Conservation (phyloP, 768 basidiomycete species). For the Chlorophyllum brunneum region DNA sequence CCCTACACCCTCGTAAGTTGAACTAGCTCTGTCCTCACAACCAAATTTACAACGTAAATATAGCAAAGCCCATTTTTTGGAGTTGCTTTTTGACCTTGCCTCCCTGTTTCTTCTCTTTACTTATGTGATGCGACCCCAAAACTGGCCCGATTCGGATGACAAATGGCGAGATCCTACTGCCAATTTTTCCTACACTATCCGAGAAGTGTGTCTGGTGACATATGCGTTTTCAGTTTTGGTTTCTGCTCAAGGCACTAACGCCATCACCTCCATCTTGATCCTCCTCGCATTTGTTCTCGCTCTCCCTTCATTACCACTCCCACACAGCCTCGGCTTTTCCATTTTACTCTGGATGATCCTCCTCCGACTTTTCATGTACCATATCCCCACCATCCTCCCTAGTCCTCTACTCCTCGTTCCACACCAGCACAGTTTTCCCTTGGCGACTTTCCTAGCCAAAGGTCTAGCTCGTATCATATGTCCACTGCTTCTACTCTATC, state of each 20-base stretch:
- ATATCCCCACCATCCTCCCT: constrained; percentile 36
- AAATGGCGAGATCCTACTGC: not conserved
- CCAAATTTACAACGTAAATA: not conserved
- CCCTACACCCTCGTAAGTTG: constrained; percentile 14
- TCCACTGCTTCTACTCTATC: constrained; percentile 42
- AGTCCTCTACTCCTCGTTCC: constrained; percentile 41
- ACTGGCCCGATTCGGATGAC: constrained; percentile 7
- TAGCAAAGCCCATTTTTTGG: constrained; percentile 43
- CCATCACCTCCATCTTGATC: constrained; percentile 30
- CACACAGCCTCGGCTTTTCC: constrained; percentile 35
- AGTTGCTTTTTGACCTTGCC: constrained; percentile 26
- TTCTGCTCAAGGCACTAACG: not conserved
- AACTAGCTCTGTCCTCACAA: not conserved
- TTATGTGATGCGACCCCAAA: constrained; percentile 6
- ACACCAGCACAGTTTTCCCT: constrained; percentile 37
- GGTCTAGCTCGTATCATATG: constrained; percentile 33
- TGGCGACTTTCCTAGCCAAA: constrained; percentile 37
- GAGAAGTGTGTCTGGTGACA: constrained; percentile 2
- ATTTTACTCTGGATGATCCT: constrained; percentile 37
- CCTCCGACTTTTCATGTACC: constrained; percentile 41
- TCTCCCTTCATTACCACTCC: constrained; percentile 30
- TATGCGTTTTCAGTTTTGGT: constrained; percentile 3
- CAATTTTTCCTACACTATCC: not conserved
- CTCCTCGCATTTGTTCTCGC: constrained; percentile 41
- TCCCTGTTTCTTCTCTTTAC: not conserved